A percentile compares a stretch with the other conserved stretches of the same genome.
Evolutionary conservation across 805 yeast genomes (phyloP).

Genomic region (Lachancea sp.): DNA sequence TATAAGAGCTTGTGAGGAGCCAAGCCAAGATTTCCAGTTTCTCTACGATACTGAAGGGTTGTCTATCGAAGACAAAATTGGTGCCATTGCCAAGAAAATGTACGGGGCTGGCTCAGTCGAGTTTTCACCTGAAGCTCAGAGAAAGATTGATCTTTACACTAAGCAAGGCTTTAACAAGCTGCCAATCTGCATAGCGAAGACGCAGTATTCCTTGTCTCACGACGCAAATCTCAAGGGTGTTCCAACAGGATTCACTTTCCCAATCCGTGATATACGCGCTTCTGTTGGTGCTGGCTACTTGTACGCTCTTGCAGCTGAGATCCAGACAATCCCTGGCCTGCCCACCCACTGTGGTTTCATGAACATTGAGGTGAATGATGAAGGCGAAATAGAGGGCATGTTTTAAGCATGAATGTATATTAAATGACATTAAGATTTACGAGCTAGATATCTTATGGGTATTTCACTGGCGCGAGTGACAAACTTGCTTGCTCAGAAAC

Average conservation of each 20-base stretch:
- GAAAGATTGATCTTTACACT: conserved; percentile 61
- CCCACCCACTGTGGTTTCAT: conserved; percentile 82
- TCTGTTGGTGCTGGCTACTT: conserved; percentile 80
- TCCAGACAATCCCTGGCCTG: conserved; percentile 80
- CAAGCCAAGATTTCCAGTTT: conserved; percentile 40
- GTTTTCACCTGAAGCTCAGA: conserved; percentile 60
- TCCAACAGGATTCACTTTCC: conserved; percentile 72
- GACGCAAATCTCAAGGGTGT: conserved; percentile 80
- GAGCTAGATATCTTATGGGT: background rate
- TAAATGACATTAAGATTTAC: background rate
- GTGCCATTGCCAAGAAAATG: conserved; percentile 64
- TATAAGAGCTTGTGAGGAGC: conserved; percentile 48
- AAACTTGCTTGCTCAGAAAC: conserved; percentile 8
- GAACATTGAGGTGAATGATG: conserved; percentile 76
- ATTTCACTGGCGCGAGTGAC: no score
- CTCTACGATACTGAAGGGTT: conserved; percentile 53
- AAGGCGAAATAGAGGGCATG: conserved; percentile 78
- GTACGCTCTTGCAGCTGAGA: conserved; percentile 80
- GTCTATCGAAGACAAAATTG: conserved; percentile 60
- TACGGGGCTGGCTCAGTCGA: conserved; percentile 73
- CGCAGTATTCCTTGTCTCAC: conserved; percentile 78
- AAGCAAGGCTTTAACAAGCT: conserved; percentile 70
- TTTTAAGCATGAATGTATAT: conserved; percentile 35
- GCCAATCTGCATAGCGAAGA: conserved; percentile 81
- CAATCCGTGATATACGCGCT: conserved; percentile 73